phyloP scores from a whole-genome alignment of 805 yeast genomes.

The Starmerella gropengiesseri region DNA sequence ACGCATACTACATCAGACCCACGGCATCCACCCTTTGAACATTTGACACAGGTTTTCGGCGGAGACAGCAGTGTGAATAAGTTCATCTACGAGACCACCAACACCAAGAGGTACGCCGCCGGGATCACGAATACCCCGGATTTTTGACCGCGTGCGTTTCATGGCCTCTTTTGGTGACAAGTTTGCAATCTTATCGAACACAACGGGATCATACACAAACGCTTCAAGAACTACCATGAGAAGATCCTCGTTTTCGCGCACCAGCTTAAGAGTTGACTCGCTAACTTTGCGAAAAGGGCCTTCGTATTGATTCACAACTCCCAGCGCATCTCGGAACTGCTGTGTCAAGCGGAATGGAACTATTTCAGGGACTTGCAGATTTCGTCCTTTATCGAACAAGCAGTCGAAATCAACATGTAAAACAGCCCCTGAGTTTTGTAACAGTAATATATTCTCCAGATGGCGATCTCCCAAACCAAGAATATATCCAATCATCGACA shows the following conservation, averaged over 20 bases:
- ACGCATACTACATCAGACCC: slow-evolving; percentile 33
- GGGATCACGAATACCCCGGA: slow-evolving; percentile 69
- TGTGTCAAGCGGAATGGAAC: slow-evolving; percentile 90
- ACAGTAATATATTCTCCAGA: slow-evolving; percentile 76
- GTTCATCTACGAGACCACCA: slow-evolving; percentile 82
- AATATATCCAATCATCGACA: slow-evolving; percentile 94
- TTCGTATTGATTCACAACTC: slow-evolving; percentile 68
- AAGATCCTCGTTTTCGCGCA: slow-evolving; percentile 70
- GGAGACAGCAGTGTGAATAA: slow-evolving; percentile 73
- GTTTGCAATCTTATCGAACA: slow-evolving; percentile 37
- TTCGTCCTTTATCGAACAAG: slow-evolving; percentile 66
- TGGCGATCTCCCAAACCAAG: slow-evolving; percentile 95
- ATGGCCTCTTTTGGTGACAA: slow-evolving; percentile 40
- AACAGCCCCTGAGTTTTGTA: slow-evolving; percentile 62
- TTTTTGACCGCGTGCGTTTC: slow-evolving; percentile 60
- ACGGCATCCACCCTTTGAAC: slow-evolving; percentile 92
- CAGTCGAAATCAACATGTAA: slow-evolving; percentile 96
- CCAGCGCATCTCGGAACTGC: slow-evolving; percentile 81
- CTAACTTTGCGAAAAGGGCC: slow-evolving; percentile 79
- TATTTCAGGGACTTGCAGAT: slow-evolving; percentile 69
- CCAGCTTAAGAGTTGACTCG: slow-evolving; percentile 65
- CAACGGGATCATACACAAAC: slow-evolving; percentile 81
- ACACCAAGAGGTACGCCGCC: slow-evolving; percentile 83
- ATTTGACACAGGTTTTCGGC: slow-evolving; percentile 61
- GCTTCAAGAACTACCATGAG: slow-evolving; percentile 87